A percentile compares a stretch with the other conserved stretches of the same genome.
Evolutionary conservation across 1,284 basidiomycete species (phyloP).

Genomic region (Neonothopanus nambi): DNA sequence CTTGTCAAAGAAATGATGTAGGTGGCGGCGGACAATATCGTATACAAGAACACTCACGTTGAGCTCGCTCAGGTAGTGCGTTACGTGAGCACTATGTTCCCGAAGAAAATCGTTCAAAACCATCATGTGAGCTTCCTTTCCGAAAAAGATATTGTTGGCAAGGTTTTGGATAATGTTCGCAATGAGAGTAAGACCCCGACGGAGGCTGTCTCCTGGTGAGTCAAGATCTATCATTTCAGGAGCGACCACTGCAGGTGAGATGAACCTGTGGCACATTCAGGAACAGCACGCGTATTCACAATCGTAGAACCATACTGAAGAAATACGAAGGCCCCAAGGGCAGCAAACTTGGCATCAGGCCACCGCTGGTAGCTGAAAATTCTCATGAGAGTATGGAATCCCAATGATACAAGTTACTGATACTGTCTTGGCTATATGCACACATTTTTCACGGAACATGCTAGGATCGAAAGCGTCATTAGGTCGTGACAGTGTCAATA

Average conservation of each 20-base stretch:
- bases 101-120: slow-evolving; percentile 78
- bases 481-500: too few species aligned
- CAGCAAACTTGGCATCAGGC: slow-evolving; percentile 84
- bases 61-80: slow-evolving; percentile 80
- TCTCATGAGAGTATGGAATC: not conserved
- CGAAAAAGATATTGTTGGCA: slow-evolving; percentile 91
- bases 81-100: slow-evolving; percentile 78
- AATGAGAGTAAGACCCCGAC: slow-evolving; percentile 81
- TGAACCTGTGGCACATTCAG: slow-evolving; percentile 51
- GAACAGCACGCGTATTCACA: slow-evolving; percentile 2
- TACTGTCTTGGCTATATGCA: slow-evolving; percentile 81
- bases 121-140: slow-evolving; percentile 85
- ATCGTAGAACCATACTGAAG: slow-evolving; percentile 66
- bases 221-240: slow-evolving; percentile 86
- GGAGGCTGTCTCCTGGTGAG: slow-evolving; percentile 63
- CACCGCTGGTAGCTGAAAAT: slow-evolving; percentile 42
- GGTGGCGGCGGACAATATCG: slow-evolving; percentile 74
- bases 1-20: slow-evolving; percentile 82
- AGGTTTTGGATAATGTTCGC: slow-evolving; percentile 92
- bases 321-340: slow-evolving; percentile 91
- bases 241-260: slow-evolving; percentile 83
- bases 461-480: slow-evolving; percentile 37
- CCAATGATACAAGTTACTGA: slow-evolving; percentile 42
- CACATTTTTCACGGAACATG: slow-evolving; percentile 86
- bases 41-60: slow-evolving; percentile 50